Evolutionary conservation across 805 yeast species (phyloP).

Genomic region (Nakazawaea peltata): DNA sequence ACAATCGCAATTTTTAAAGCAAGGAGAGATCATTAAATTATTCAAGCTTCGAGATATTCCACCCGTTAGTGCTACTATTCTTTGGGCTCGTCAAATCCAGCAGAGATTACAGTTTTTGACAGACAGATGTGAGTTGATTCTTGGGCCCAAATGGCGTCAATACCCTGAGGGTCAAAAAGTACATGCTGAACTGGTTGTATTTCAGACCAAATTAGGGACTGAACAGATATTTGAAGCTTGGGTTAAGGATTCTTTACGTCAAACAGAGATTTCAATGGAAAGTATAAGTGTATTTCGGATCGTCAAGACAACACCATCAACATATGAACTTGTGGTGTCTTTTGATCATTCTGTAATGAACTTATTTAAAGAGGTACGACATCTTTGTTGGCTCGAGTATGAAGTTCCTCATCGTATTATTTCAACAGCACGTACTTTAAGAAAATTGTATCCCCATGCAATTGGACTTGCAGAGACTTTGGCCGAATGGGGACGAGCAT

Average conservation of each 20-base stretch:
- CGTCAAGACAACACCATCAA: conserved; percentile 15
- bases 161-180: conserved; percentile 65
- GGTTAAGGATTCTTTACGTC: conserved; percentile 23
- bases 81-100: conserved; percentile 47
- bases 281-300: conserved; percentile 27
- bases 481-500: conserved; percentile 26
- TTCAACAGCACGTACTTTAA: conserved; percentile 39
- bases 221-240: conserved; percentile 37
- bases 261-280: conserved; percentile 6
- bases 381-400: conserved; percentile 40
- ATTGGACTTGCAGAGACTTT: conserved; percentile 45
- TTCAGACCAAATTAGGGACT: conserved; percentile 39
- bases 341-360: conserved; percentile 37
- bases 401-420: conserved; percentile 48
- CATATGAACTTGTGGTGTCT: conserved; percentile 33
- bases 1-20: conserved; percentile 29
- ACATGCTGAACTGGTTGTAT: conserved; percentile 34
- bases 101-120: conserved; percentile 33
- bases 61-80: conserved; percentile 33
- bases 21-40: conserved; percentile 24
- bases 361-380: conserved; percentile 46
- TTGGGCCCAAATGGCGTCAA: conserved; percentile 54
- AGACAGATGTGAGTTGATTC: conserved; percentile 36
- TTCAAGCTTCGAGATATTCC: conserved; percentile 40
- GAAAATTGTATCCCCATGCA: conserved; percentile 50